Conservation (phyloP, 2,329 filamentous ascomycete genomes). For the Penicillium sp. region DNA sequence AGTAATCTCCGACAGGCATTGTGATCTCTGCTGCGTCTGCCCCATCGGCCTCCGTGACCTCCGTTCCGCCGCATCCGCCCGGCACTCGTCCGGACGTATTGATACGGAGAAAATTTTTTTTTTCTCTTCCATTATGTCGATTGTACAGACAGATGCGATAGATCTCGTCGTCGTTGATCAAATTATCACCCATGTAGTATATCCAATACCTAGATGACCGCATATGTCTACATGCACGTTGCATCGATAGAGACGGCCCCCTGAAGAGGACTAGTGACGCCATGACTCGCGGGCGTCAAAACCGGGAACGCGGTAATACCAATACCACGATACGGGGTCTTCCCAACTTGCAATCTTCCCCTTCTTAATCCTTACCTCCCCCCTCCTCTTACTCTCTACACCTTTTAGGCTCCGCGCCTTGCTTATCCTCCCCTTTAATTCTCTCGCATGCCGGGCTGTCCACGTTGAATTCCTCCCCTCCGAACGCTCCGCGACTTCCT, state of each 20-base stretch:
- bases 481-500: constrained; percentile 16
- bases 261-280: constrained; percentile 24
- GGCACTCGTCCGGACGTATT: constrained; percentile 3
- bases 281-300: constrained; percentile 21
- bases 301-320: constrained; percentile 25
- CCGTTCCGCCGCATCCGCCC: constrained; percentile 32
- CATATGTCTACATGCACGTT: background rate
- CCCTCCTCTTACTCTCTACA: constrained; percentile 5
- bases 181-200: background rate
- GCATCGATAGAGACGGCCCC: background rate
- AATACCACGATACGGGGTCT: constrained; percentile 17
- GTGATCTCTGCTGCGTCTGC: constrained; percentile 17
- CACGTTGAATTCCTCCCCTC: constrained; percentile 7
- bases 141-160: background rate
- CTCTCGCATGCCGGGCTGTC: constrained; percentile 13
- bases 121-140: background rate
- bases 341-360: constrained; percentile 13
- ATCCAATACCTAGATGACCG: background rate
- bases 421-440: constrained; percentile 7
- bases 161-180: background rate
- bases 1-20: constrained; percentile 10
- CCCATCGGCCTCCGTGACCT: constrained; percentile 24
- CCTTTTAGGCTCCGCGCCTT: constrained; percentile 10
- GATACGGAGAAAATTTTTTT: background rate
- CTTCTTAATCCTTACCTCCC: constrained; percentile 11